Base-by-base conservation (phyloP, 441 rosid species). In the Bruguiera hainesii region DNA sequence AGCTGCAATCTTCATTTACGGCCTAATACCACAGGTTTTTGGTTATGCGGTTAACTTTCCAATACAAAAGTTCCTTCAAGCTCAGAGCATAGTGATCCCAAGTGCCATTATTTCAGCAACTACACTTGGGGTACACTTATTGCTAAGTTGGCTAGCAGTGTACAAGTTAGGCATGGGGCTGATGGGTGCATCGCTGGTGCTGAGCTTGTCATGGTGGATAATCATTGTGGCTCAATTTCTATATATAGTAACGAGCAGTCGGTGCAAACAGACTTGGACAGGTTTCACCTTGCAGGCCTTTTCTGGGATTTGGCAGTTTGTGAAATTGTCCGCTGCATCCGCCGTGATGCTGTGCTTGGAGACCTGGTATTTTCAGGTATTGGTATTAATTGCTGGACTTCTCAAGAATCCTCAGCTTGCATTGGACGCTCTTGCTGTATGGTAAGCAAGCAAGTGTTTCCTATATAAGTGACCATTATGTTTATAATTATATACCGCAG, bases 321-420 rank as follows among this genome's bases (percentile, higher is more conserved):
- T 85, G 2, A 84, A 81, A 64, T 65, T 87, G 8, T 88, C 94
- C 7, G 63, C 78, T 28, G 92, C 82, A 1, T 91, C 98, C 0
- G 94, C 96, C 0, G 91, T 91, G 37, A 91, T 91, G 98, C 70
- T 89, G 18, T 91, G 96, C 81, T 69, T 91, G 56, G 98, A 91
- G 73, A 85, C 87, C 13, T 92, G 96, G 96, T 92, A 92, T 68
- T 82, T 76, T 4, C 96, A 89, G 81, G 71, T 88, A 29, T 63
- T 92, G 7, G 87, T 92, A 20, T 74, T 92, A 64, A 77, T 92
- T 21, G 81, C 96, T 16, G 98, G 96, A 16, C 69, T 89, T 35
- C 91, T 89, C 5, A 57, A 85, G 0, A 64, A 91, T 2, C 87
- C 96, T 49, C 83, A 86, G 71, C 77, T 84, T 28, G 80, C 93